Evolutionary conservation across 495 filamentous ascomycete genomes (phyloP), one percentile per base, ranked within the genome.

Genomic region (Lichina pygmaea): DNA sequence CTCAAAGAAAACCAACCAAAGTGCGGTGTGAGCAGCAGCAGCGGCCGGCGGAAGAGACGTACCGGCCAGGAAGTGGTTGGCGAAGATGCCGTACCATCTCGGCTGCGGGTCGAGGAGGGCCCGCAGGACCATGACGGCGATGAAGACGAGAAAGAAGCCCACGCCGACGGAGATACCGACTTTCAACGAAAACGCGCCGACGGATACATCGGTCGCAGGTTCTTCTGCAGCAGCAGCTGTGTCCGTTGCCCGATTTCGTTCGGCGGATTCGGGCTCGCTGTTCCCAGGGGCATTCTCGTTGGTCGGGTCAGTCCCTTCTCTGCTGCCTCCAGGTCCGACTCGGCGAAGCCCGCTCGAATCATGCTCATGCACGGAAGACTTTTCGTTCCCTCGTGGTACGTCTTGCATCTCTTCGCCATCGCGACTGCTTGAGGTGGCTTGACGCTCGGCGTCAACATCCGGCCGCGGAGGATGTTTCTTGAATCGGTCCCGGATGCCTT

Each of bases 21-120:
- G 24, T 24, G 24, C 24, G 24, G 2, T 24, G 24, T 24, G 24
- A 24, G 24, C 2, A 24, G 24, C 2, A 24, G 24, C 24, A 24
- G 24, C 24, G 4, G 24, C 24, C 2, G 24, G 24, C 1, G 4
- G 51, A 89, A 84, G 52, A 89, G 86, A 75, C 3, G 81, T 89
- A 13, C 82, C 81, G 6, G 82, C 80, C 6, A 86, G 72, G 56
- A 78, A 86, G 60, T 86, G 73, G 57, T 80, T 85, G 7, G 77
- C 65, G 57, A 86, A 86, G 44, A 89, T 66, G 37, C 65, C 59
- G 47, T 78, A 70, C 9, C 64, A 55, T 0, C 74, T 59, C 0
- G 75, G 60, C 0, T 55, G 55, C 0, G 56, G 55, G 9, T 49
- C 42, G 15, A 77, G 53, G 17, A 59, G 53, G 44, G 67, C 64